Base-by-base conservation (phyloP, 2,329 filamentous ascomycete genomes). In the Arthrobotrys sphaeroides region DNA sequence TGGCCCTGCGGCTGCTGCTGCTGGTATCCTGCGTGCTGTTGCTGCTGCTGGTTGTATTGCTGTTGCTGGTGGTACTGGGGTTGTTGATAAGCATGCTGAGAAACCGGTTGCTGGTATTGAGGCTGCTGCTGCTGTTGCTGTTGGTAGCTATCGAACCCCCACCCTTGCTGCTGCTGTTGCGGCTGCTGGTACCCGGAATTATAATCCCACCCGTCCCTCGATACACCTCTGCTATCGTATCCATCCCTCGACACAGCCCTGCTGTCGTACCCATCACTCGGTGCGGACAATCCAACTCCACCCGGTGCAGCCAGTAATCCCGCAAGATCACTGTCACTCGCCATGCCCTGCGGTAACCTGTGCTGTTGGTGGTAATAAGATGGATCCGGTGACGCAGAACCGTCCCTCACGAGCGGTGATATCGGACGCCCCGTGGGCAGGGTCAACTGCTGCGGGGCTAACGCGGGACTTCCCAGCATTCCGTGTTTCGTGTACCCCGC, bases 11-110 rank as follows among this genome's bases (percentile, higher is more conserved):
- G 42, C 22, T 13, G 16, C 3, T 31, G 12, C 6, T 57, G 57
- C 24, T 42, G 16, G 16, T 68, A 55, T 22, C 72, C 38, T 12
- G 55, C 31, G 6, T 72, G 38, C 36, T 49, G 26, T 40, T 66
- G 26, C 6, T 43, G 22, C 28, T 55, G 26, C 42, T 42, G 42
- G 18, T 82, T 81, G 65, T 82, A n/a, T 16, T 40, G 82, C 74
- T 83, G 82, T 76, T 79, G 79, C 62, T 82, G 82, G 77, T 84
- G 82, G n/a, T n/a, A n/a, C 31, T 40, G 53, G n/a, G 1, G 33
- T 28, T 40, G 53, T 20, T 60, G 31, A 24, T 26, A 16, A n/a
- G n/a, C n/a, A n/a, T n/a, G n/a, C 47, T 81, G 77, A 18, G 16
- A 3, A 5, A 24, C 13, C 10, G 36, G 36, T 16, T 40, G 36